Base-by-base conservation (phyloP, 129 eudicot species). In the Sambucus nigra region DNA sequence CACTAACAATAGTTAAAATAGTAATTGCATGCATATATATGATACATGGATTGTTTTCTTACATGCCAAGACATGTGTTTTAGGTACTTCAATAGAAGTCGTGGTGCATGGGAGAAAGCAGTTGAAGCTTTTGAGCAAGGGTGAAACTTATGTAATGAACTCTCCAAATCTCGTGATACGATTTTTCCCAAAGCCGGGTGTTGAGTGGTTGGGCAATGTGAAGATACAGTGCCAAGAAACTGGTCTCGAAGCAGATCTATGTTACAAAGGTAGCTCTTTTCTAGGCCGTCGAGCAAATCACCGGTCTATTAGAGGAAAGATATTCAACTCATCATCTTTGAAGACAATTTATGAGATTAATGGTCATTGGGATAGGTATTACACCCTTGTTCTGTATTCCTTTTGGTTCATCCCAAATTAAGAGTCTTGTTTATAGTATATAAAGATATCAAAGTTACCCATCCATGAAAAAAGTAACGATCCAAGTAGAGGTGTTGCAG, bases 311-410 rank as follows among this genome's bases (percentile, higher is more conserved):
- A 76, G 57, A 61, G 98, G 98, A 55, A 91, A 69, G 61, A 82
- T 91, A 47, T 25, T 72, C 8, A 44, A 25, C 53, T 40, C 82
- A 48, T 68, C 76, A 13, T 50, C 78, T 5, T 68, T 49, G 69
- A 67, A 67, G 65, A 55, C 79, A 1, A 58, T 79, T 2, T 82
- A 64, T 22, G 89, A 91, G 67, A 79, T 91, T 42, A 57, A 49
- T 47, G 98, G 98, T 70, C 86, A 91, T 21, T 91, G 98, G 98
- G 98, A 91, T 33, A 91, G 81, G 98, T 91, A 72, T 16, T 39
- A 7, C 55, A 24, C 55, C 25, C 12, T 46, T 33, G 26, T n/a
- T n/a, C n/a, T n/a, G n/a, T n/a, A n/a, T n/a, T n/a, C n/a, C n/a
- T n/a, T n/a, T n/a, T n/a, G n/a, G n/a, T n/a, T n/a, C n/a, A n/a